Evolutionary conservation across 345 rosid genomes (phyloP).

Genomic region (Aquilaria sinensis): DNA sequence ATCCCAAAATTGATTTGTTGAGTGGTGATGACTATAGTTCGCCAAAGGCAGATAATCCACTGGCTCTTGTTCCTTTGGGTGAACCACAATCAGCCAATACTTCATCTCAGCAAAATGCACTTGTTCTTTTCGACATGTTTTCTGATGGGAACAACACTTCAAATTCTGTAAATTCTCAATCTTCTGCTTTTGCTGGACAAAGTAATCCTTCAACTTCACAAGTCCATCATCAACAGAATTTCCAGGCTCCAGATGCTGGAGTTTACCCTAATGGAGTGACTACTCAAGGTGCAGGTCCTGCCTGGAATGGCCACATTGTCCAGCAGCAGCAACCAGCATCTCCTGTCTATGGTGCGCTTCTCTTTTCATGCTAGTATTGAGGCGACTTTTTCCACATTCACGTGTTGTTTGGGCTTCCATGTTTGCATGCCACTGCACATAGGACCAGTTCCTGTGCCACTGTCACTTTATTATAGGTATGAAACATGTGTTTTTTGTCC

Average conservation of each 20-base stretch:
- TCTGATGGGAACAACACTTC: conserved; percentile 44
- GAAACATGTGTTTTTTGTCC: conserved; percentile 16
- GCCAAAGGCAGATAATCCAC: conserved; percentile 52
- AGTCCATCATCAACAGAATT: conserved; percentile 61
- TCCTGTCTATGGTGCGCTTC: conserved; percentile 56
- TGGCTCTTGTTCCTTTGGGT: conserved; percentile 83
- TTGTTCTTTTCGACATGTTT: conserved; percentile 83
- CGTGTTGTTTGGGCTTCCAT: background rate
- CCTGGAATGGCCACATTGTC: conserved; percentile 69
- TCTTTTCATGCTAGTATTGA: background rate
- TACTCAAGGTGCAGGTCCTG: conserved; percentile 45
- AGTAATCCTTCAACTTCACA: conserved; percentile 45
- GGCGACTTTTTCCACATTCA: background rate
- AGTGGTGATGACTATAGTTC: conserved; percentile 84
- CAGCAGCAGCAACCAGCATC: conserved; percentile 62
- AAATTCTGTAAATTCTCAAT: conserved; percentile 45
- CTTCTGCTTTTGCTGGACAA: conserved; percentile 35
- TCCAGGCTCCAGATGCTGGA: conserved; percentile 48
- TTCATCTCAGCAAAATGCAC: conserved; percentile 78
- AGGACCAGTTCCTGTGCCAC: background rate
- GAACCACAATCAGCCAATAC: conserved; percentile 51
- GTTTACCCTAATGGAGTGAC: conserved; percentile 58
- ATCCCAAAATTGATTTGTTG: conserved; percentile 82
- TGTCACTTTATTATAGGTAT: background rate
- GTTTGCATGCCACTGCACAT: background rate